Percentiles rank a stretch among this genome's conserved stretches.
Evolutionary conservation across 2,329 filamentous ascomycete genomes (phyloP).

Genomic region (Colletotrichum navitas): DNA sequence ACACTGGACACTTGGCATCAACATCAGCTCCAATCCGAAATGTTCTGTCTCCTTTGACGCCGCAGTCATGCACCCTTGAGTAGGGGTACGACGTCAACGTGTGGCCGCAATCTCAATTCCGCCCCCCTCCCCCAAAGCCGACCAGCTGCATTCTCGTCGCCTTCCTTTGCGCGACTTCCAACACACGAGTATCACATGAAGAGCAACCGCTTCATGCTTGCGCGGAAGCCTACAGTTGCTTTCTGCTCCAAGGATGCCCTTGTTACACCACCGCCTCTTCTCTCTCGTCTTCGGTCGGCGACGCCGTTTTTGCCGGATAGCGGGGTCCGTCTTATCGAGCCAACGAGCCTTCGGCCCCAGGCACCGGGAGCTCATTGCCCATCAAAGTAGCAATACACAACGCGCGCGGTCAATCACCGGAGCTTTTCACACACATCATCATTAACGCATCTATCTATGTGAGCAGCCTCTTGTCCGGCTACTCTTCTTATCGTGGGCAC

Average conservation of each 20-base stretch:
- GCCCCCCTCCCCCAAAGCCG: constrained; percentile 22
- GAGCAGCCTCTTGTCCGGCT: constrained; percentile 1
- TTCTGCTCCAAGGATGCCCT: background rate
- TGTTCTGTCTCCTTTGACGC: background rate
- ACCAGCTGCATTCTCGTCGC: constrained; percentile 11
- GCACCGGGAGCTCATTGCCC: constrained; percentile 9
- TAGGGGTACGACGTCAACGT: constrained; percentile 3
- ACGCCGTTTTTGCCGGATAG: constrained; percentile 38
- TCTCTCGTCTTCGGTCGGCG: constrained; percentile 27
- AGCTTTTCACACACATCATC: background rate
- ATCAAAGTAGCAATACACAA: constrained; percentile 15
- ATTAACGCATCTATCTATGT: constrained; percentile 24
- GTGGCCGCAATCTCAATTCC: constrained; percentile 23
- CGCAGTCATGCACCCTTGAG: background rate
- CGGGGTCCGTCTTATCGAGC: constrained; percentile 31
- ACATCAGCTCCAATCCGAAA: background rate
- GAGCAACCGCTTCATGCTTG: background rate
- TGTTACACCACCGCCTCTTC: background rate
- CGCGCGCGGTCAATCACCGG: constrained; percentile 22
- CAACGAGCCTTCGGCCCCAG: constrained; percentile 40
- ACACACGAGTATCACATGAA: constrained; percentile 34
- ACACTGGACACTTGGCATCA: constrained; percentile 5
- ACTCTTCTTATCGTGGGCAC: constrained; percentile 1
- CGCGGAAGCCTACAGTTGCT: background rate
- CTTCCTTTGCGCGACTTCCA: background rate